phyloP scores from a whole-genome alignment of 163 green algal genomes.

The Chlamydomonas reinhardtii region DNA sequence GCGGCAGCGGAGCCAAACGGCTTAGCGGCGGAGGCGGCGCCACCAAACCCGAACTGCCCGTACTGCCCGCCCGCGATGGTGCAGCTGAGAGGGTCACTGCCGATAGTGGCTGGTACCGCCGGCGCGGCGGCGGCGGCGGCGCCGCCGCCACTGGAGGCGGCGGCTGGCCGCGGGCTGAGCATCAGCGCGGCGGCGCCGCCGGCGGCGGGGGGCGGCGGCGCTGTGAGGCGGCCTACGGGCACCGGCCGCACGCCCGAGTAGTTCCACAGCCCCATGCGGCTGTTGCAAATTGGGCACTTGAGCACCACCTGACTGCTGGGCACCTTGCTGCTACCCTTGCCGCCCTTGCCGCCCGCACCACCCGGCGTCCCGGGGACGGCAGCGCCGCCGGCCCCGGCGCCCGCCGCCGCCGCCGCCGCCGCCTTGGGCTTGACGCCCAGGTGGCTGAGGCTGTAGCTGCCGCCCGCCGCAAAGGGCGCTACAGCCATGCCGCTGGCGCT shows the following conservation, averaged over 20 bases:
- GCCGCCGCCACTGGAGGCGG: background rate
- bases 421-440: slow-evolving; percentile 5
- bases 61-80: slow-evolving; percentile 48
- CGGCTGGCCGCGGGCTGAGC: background rate
- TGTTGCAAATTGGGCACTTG: slow-evolving; percentile 46
- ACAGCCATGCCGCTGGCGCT: slow-evolving; percentile 9
- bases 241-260: slow-evolving; percentile 29
- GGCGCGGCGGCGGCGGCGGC: background rate
- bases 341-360: background rate
- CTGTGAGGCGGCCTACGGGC: slow-evolving; percentile 13
- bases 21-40: background rate
- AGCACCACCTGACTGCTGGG: slow-evolving; percentile 40
- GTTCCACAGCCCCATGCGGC: slow-evolving; percentile 54
- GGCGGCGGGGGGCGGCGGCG: background rate
- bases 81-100: slow-evolving; percentile 23
- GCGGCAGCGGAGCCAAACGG: slow-evolving; percentile 17
- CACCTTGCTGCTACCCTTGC: background rate
- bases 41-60: background rate
- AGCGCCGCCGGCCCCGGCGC: background rate
- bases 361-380: too few species aligned
- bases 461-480: slow-evolving; percentile 4
- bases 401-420: background rate
- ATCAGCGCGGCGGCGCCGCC: slow-evolving; percentile 4
- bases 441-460: slow-evolving; percentile 45
- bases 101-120: background rate